A percentile compares a stretch with the other conserved stretches of the same genome.
phyloP scores from a whole-genome alignment of 164 flowering plant species.

The Annona cherimola region DNA sequence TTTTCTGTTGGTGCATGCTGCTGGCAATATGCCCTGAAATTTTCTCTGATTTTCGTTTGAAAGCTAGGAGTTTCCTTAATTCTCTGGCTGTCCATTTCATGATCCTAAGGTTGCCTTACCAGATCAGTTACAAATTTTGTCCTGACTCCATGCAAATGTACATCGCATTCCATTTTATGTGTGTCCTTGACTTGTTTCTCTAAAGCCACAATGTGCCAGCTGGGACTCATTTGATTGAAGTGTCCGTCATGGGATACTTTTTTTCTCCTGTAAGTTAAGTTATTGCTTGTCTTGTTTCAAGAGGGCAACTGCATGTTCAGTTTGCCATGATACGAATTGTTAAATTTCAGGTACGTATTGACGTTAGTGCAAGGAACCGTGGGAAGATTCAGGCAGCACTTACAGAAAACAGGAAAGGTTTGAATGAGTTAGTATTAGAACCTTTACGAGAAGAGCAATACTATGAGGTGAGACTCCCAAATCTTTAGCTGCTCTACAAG shows the following conservation, averaged over 20 bases:
- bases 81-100: too few relatives aligned
- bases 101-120: too few relatives aligned
- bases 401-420: slow-evolving; percentile 77
- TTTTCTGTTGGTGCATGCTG: too few relatives aligned
- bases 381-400: slow-evolving; percentile 95
- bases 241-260: slow-evolving; percentile 76
- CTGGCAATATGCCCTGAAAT: too few relatives aligned
- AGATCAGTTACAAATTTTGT: too few relatives aligned
- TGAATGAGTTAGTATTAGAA: slow-evolving; percentile 81
- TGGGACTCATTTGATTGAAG: slow-evolving; percentile 98
- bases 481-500: not conserved
- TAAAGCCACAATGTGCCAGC: slow-evolving; percentile 84
- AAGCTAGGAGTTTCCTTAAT: too few relatives aligned
- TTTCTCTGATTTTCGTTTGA: too few relatives aligned
- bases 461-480: slow-evolving; percentile 55
- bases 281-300: not conserved
- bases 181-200: slow-evolving; percentile 40
- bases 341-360: slow-evolving; percentile 76
- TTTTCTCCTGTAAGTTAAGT: slow-evolving; percentile 75
- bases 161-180: not conserved
- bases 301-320: not conserved
- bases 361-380: slow-evolving; percentile 93
- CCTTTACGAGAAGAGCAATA: slow-evolving; percentile 84
- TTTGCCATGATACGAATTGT: slow-evolving; percentile 4
- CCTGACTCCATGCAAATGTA: not conserved